phyloP scores from a whole-genome alignment of 495 filamentous ascomycete species.

The Pyronema domesticum region DNA sequence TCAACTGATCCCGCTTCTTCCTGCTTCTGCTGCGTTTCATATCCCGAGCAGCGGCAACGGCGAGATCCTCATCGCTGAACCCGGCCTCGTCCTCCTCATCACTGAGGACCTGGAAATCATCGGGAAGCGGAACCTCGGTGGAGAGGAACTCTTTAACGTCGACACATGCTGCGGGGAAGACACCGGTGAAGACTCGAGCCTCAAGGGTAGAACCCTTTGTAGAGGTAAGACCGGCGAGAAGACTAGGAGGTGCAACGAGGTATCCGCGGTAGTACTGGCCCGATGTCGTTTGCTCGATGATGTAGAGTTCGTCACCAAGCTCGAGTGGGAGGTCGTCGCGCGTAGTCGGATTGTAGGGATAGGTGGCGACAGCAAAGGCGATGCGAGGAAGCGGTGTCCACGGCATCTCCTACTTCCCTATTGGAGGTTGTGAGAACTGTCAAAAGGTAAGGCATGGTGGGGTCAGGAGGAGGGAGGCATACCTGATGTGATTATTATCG shows the following conservation, averaged over 20 bases:
- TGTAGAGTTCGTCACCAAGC: slow-evolving; percentile 93
- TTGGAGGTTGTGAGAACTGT: slow-evolving; percentile 7
- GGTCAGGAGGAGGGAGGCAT: not conserved
- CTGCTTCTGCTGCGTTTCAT: slow-evolving; percentile 4
- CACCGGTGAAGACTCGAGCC: slow-evolving; percentile 87
- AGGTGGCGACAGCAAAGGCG: slow-evolving; percentile 88
- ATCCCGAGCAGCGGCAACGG: slow-evolving; percentile 14
- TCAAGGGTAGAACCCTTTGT: slow-evolving; percentile 85
- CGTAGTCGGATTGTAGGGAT: slow-evolving; percentile 71
- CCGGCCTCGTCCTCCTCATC: slow-evolving; percentile 23
- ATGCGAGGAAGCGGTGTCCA: slow-evolving; percentile 94
- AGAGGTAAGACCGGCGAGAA: slow-evolving; percentile 81
- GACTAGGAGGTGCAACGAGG: slow-evolving; percentile 77
- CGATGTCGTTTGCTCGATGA: slow-evolving; percentile 80
- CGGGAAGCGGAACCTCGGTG: not conserved
- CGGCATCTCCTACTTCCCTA: slow-evolving; percentile 42
- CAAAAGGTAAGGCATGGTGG: slow-evolving; percentile 3
- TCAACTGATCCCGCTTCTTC: slow-evolving; percentile 25
- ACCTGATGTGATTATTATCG: not conserved
- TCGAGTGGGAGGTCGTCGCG: slow-evolving; percentile 91
- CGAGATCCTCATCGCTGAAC: slow-evolving; percentile 30
- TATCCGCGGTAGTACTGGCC: slow-evolving; percentile 90
- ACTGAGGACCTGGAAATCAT: not conserved
- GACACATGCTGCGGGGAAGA: slow-evolving; percentile 86
- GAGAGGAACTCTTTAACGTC: slow-evolving; percentile 37